Conservation (phyloP, 106 monocot genomes). For the Acanthochlamys bracteata region DNA sequence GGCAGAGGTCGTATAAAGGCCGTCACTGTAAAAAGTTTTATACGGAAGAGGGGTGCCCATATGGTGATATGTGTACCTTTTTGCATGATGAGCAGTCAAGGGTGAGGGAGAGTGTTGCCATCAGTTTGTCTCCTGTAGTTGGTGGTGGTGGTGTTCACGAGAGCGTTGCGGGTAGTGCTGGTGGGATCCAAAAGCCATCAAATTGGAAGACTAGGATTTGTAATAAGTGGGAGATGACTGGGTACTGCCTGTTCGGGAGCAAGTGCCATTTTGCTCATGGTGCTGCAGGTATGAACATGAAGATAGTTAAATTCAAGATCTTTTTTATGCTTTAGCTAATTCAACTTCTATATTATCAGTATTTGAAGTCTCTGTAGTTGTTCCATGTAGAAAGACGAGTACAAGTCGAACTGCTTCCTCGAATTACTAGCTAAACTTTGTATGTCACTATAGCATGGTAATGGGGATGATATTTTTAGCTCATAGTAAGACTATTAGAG, state of each 20-base stretch:
- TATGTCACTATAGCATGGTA: no score
- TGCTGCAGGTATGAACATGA: slow-evolving; percentile 38
- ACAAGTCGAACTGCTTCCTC: no score
- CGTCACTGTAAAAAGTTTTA: slow-evolving; percentile 92
- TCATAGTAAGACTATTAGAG: no score
- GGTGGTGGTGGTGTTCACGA: slow-evolving; percentile 28
- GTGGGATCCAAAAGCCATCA: slow-evolving; percentile 61
- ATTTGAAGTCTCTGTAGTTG: no score
- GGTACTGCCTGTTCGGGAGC: slow-evolving; percentile 92
- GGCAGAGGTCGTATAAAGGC: slow-evolving; percentile 67
- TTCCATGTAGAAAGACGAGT: no score
- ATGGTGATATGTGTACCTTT: slow-evolving; percentile 84
- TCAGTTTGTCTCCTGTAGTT: slow-evolving; percentile 61
- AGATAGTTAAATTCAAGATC: not conserved
- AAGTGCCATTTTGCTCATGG: slow-evolving; percentile 99
- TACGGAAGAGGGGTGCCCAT: slow-evolving; percentile 89
- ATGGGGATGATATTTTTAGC: no score
- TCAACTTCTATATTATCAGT: no score
- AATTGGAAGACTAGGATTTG: slow-evolving; percentile 99
- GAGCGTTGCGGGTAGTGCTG: slow-evolving; percentile 10
- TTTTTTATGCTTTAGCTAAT: no score
- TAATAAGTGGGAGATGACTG: slow-evolving; percentile 99
- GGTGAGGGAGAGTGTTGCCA: slow-evolving; percentile 84
- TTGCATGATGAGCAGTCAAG: slow-evolving; percentile 89
- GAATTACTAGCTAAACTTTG: no score